phyloP scores from a whole-genome alignment of 176 grass and related monocot species.

The Poa annua region DNA sequence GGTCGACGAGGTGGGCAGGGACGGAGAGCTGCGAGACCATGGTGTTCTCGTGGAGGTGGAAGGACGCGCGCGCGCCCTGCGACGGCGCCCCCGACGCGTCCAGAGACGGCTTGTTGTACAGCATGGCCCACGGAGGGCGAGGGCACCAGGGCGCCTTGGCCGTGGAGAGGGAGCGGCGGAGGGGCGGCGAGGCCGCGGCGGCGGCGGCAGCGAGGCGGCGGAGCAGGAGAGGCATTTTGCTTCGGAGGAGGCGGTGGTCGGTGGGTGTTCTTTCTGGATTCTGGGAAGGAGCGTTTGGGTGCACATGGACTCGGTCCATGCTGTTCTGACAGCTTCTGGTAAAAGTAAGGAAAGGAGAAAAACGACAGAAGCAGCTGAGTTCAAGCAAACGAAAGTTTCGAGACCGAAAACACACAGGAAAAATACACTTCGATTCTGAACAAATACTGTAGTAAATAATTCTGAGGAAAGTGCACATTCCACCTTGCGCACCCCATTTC shows the following conservation, averaged over 20 bases:
- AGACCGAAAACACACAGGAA: too few species aligned
- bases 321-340: too few species aligned
- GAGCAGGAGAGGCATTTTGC: constrained; percentile 7
- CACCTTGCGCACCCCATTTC: too few species aligned
- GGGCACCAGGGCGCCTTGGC: neutral
- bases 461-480: too few species aligned
- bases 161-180: constrained; percentile 21
- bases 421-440: too few species aligned
- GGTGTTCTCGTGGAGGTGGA: neutral
- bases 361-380: too few species aligned
- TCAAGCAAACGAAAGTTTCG: too few species aligned
- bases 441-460: too few species aligned
- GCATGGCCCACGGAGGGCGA: constrained; percentile 17
- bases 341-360: too few species aligned
- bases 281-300: too few species aligned
- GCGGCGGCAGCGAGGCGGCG: constrained; percentile 18
- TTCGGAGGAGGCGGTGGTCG: neutral
- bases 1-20: constrained; percentile 37
- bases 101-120: neutral
- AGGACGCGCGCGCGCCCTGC: neutral
- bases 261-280: too few species aligned
- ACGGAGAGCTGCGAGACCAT: neutral
- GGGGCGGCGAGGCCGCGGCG: neutral
- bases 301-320: too few species aligned
- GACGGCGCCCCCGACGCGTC: neutral